Percentiles rank a stretch among this genome's conserved stretches.
Evolutionary conservation across 2,329 filamentous ascomycete species (phyloP).

Genomic region (Cladophialophora chaetospira): DNA sequence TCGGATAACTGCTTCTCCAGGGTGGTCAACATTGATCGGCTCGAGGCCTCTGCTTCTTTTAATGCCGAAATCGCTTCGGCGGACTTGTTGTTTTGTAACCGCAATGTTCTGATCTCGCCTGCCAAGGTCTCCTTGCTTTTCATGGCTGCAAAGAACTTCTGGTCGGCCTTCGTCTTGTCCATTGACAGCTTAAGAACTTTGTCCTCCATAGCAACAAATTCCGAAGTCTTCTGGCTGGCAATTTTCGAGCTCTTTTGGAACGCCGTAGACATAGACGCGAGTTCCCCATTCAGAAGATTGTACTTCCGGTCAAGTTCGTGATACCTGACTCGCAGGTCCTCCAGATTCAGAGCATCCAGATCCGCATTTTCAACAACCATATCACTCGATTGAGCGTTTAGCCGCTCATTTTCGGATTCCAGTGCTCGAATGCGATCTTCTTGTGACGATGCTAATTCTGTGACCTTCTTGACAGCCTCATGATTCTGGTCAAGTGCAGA

Average conservation of each 20-base stretch:
- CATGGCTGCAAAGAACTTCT: constrained; percentile 95
- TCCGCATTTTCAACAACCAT: constrained; percentile 29
- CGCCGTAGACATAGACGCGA: constrained; percentile 85
- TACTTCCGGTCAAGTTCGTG: constrained; percentile 77
- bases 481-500: constrained; percentile 75
- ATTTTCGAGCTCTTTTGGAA: constrained; percentile 86
- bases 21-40: constrained; percentile 73
- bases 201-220: constrained; percentile 75
- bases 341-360: constrained; percentile 54
- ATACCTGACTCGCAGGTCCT: constrained; percentile 74
- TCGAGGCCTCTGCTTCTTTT: constrained; percentile 83
- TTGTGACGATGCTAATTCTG: constrained; percentile 76
- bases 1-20: constrained; percentile 90
- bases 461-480: constrained; percentile 69
- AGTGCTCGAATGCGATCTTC: constrained; percentile 78
- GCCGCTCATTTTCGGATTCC: constrained; percentile 77
- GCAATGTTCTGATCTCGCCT: constrained; percentile 74
- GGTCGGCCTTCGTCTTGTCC: constrained; percentile 94
- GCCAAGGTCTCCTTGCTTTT: constrained; percentile 88
- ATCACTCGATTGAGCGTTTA: constrained; percentile 46
- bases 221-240: constrained; percentile 82
- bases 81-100: constrained; percentile 82
- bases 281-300: constrained; percentile 78
- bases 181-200: constrained; percentile 71
- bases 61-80: constrained; percentile 91